Base-by-base conservation (phyloP, 352 stramenopile species). In the Blastocystis sp. region DNA sequence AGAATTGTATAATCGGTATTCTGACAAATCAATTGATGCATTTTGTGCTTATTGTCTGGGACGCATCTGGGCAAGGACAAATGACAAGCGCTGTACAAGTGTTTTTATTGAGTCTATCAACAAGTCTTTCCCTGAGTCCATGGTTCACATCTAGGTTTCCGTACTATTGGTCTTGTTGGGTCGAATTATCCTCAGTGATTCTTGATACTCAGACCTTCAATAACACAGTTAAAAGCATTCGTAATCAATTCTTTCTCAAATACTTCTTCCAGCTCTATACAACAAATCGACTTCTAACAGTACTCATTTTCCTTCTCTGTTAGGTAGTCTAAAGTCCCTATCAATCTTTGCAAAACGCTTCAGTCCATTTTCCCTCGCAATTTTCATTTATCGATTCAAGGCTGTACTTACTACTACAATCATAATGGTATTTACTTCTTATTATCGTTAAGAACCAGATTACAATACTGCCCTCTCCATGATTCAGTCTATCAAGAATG, bases 151-250 rank as follows among this genome's bases (percentile, higher is more conserved):
- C 51, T 15, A 27, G 40, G 7, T 84, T 78, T 51, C 66, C 66
- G 22, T 84, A 84, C 51, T 84, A 68, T 37, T 84, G 73, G 73
- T 68, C 48, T 37, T 84, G 73, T 37, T 84, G 73, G 73, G 24
- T 53, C 33, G 73, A 62, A 9, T 37, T 84, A 22, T 84, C 73
- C 15, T 37, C 17, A 24, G 22, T 84, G 30, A 27, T 84, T 40
- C 48, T 84, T 9, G 59, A 48, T 37, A 68, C 30, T 56, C 15
- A 53, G 5, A 3, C 17, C 9, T 54, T 54, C 24, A 9, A 66
- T 22, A 17, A 30, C 1, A 40, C 54, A 1, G 48, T n/a, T 24
- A 64, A 54, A 35, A 27, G 53, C 17, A 51, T 68, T 33, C 15
- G 6, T 35, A 37, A 9, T 48, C 0, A 30, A 0, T 84, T 22